Evolutionary conservation across 441 rosid species (phyloP).

Genomic region (Manihot esculenta): DNA sequence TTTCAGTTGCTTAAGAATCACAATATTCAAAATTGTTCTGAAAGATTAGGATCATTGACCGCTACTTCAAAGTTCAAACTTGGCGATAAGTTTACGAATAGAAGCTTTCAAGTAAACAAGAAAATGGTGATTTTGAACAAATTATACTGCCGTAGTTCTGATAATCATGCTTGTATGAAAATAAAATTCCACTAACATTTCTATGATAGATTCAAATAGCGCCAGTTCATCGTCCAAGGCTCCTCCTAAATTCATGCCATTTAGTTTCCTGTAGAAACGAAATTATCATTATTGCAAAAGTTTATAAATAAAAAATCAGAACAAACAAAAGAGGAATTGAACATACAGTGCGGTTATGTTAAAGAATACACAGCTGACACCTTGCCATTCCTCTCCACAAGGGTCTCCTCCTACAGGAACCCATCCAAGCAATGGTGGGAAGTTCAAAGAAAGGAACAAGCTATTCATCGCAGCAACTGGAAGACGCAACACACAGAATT

Average conservation of each 20-base stretch:
- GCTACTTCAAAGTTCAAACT: not conserved
- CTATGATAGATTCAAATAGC: conserved; percentile 56
- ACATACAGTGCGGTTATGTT: conserved; percentile 77
- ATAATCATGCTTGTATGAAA: not conserved
- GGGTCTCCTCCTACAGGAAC: conserved; percentile 89
- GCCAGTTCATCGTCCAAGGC: conserved; percentile 46
- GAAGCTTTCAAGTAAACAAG: not conserved
- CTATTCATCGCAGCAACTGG: conserved; percentile 73
- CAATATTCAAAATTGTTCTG: not conserved
- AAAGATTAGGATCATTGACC: not conserved
- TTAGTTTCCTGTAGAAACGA: conserved; percentile 55
- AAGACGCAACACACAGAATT: conserved; percentile 6
- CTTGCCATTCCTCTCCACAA: conserved; percentile 84
- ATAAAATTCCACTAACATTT: conserved; percentile 45
- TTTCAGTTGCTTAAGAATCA: not conserved
- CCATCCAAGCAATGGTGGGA: conserved; percentile 74
- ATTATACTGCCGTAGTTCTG: not conserved
- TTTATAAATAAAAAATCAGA: not conserved
- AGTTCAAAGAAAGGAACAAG: conserved; percentile 57
- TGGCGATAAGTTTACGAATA: no score
- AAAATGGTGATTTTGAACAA: not conserved
- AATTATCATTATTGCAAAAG: not conserved
- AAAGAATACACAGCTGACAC: conserved; percentile 70
- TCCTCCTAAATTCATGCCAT: conserved; percentile 64
- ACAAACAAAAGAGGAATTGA: conserved; percentile 2